Evolutionary conservation across 2,329 filamentous ascomycete genomes (phyloP).

Genomic region (Zymoseptoria tritici): DNA sequence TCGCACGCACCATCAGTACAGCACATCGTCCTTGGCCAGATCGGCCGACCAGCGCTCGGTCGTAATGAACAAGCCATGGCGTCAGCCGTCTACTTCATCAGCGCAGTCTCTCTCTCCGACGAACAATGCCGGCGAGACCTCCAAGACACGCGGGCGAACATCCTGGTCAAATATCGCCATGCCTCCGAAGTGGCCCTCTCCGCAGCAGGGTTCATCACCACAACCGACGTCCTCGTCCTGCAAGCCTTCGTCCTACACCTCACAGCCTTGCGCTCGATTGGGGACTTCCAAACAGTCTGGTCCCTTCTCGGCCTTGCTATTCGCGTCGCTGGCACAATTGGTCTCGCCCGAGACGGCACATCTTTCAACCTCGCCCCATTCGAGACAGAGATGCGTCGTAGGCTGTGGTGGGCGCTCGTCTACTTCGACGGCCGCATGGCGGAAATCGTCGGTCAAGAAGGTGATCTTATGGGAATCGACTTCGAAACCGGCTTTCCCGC

Average conservation of each 20-base stretch:
- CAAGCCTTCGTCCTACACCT: constrained; percentile 28
- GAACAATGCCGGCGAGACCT: constrained; percentile 21
- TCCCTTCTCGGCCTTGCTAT: constrained; percentile 29
- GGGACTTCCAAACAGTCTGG: constrained; percentile 20
- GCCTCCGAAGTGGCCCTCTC: constrained; percentile 22
- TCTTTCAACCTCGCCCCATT: constrained; percentile 26
- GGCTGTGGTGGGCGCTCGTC: constrained; percentile 41
- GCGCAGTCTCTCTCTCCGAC: constrained; percentile 26
- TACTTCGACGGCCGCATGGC: constrained; percentile 62
- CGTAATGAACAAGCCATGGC: constrained; percentile 32
- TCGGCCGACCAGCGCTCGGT: constrained; percentile 49
- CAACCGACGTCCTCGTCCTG: constrained; percentile 22
- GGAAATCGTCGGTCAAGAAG: constrained; percentile 44
- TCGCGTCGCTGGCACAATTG: constrained; percentile 41
- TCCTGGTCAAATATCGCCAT: constrained; percentile 20
- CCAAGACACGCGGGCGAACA: constrained; percentile 12
- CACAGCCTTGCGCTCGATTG: constrained; percentile 17
- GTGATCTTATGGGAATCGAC: constrained; percentile 20
- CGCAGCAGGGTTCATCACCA: constrained; percentile 24
- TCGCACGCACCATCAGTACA: constrained; percentile 67
- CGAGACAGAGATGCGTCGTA: constrained; percentile 29
- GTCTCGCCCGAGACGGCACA: constrained; percentile 24
- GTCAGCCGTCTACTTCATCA: constrained; percentile 30
- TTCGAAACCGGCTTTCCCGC: constrained; percentile 32
- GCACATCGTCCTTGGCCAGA: constrained; percentile 54